phyloP scores from a whole-genome alignment of 257 asterid species.

The Asclepias syriaca region DNA sequence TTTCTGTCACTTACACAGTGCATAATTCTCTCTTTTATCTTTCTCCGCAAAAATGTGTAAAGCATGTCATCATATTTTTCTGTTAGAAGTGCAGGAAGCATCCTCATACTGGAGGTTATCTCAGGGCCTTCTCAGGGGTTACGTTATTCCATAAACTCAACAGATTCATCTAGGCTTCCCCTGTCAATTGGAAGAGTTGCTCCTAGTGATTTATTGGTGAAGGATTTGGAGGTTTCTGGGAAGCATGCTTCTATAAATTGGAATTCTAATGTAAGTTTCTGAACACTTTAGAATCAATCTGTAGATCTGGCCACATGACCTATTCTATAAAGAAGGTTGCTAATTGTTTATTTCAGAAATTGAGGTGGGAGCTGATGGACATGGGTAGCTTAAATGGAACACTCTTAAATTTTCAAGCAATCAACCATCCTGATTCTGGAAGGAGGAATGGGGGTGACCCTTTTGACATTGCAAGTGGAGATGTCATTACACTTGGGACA shows the following conservation, averaged over 20 bases:
- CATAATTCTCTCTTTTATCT: conserved; percentile 9
- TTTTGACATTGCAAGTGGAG: conserved; percentile 66
- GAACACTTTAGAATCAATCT: conserved; percentile 12
- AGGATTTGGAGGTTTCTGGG: conserved; percentile 95
- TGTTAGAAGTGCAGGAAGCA: conserved; percentile 97
- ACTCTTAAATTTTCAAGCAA: conserved; percentile 55
- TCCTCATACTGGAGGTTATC: conserved; percentile 78
- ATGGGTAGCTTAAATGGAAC: conserved; percentile 98
- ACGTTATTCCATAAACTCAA: conserved; percentile 55
- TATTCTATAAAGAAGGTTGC: conserved; percentile 17
- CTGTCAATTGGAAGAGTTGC: conserved; percentile 89
- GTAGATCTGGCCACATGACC: conserved; percentile 14
- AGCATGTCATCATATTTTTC: conserved; percentile 59
- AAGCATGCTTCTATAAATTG: conserved; percentile 91
- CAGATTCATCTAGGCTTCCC: conserved; percentile 61
- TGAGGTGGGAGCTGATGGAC: conserved; percentile 95
- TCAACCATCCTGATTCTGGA: conserved; percentile 54
- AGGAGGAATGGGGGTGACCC: conserved; percentile 78
- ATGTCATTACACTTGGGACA: conserved; percentile 76
- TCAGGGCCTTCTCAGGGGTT: conserved; percentile 85
- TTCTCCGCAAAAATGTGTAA: conserved; percentile 39
- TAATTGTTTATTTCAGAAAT: conserved; percentile 47
- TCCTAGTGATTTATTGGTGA: conserved; percentile 65
- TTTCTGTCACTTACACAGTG: conserved; percentile 25
- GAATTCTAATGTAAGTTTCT: conserved; percentile 58